Evolutionary conservation across 495 filamentous ascomycete genomes (phyloP).

Genomic region (Bacidia gigantensis): DNA sequence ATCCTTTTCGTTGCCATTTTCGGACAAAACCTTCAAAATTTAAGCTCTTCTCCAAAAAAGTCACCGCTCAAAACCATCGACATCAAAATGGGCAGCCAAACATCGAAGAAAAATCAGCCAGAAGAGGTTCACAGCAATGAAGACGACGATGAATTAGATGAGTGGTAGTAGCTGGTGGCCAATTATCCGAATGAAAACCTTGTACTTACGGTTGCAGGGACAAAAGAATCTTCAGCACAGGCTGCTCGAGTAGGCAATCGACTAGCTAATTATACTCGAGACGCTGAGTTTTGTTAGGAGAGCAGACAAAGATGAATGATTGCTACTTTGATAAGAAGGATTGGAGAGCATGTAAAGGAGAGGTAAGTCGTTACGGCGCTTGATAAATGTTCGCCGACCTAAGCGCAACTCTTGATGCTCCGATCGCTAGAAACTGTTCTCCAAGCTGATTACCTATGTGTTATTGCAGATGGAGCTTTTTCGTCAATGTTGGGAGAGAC

Average conservation of each 20-base stretch:
- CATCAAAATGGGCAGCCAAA: slow-evolving; percentile 12
- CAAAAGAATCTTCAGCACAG: slow-evolving; percentile 94
- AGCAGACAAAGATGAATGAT: slow-evolving; percentile 84
- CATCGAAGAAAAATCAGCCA: slow-evolving; percentile 37
- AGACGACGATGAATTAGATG: slow-evolving; percentile 83
- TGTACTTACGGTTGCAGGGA: slow-evolving; percentile 44
- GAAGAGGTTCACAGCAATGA: slow-evolving; percentile 30
- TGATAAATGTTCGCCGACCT: background rate
- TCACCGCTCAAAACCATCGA: slow-evolving; percentile 1
- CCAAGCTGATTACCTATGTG: too few species aligned
- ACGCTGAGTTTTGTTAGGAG: slow-evolving; percentile 36
- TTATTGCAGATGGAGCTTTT: slow-evolving; percentile 74
- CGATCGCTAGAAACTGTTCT: too few species aligned
- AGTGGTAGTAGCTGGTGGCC: slow-evolving; percentile 49
- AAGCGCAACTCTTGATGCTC: too few species aligned
- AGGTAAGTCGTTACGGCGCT: slow-evolving; percentile 46
- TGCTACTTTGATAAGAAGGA: slow-evolving; percentile 96
- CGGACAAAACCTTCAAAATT: background rate
- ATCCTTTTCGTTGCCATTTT: slow-evolving; percentile 50
- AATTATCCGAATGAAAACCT: background rate
- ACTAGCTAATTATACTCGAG: background rate
- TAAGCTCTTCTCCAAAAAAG: slow-evolving; percentile 4
- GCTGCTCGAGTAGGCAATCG: slow-evolving; percentile 62
- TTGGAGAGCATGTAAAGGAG: slow-evolving; percentile 78
- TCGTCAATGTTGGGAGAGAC: slow-evolving; percentile 79